phyloP scores from a whole-genome alignment of 2,329 filamentous ascomycete species.

The Monilinia fructigena region DNA sequence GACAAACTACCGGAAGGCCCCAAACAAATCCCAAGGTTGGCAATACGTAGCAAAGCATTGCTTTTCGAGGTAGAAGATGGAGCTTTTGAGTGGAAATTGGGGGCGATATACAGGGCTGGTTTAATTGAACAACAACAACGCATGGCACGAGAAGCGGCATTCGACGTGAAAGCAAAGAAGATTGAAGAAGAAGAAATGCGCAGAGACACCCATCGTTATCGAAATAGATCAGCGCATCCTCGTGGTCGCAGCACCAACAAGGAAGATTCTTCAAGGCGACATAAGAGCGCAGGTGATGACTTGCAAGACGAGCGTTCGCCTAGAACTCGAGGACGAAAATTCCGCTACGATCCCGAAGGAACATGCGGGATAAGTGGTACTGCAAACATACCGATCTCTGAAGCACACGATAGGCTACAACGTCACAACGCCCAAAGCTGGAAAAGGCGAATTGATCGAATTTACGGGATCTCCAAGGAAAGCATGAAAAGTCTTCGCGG shows the following conservation, averaged over 20 bases:
- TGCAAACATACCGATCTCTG: conserved; percentile 69
- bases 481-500: conserved; percentile 77
- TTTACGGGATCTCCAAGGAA: conserved; percentile 65
- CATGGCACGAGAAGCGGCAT: conserved; percentile 85
- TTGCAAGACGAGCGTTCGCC: conserved; percentile 32
- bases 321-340: conserved; percentile 46
- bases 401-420: conserved; percentile 74
- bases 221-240: conserved; percentile 51
- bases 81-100: conserved; percentile 95
- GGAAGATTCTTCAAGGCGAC: conserved; percentile 32
- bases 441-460: conserved; percentile 84
- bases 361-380: conserved; percentile 69
- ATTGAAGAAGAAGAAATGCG: conserved; percentile 69
- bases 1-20: conserved; percentile 82
- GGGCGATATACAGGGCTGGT: conserved; percentile 88
- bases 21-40: conserved; percentile 82
- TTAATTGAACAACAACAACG: conserved; percentile 87
- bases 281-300: conserved; percentile 34
- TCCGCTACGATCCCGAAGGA: conserved; percentile 77
- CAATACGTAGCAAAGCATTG: conserved; percentile 75
- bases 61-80: conserved; percentile 94
- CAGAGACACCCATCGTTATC: conserved; percentile 52
- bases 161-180: conserved; percentile 81
- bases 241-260: conserved; percentile 37
- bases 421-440: conserved; percentile 84